A percentile compares a stretch with the other conserved stretches of the same genome.
Conservation (phyloP, 2,329 filamentous ascomycete species). For the Verticillium nonalfalfae region DNA sequence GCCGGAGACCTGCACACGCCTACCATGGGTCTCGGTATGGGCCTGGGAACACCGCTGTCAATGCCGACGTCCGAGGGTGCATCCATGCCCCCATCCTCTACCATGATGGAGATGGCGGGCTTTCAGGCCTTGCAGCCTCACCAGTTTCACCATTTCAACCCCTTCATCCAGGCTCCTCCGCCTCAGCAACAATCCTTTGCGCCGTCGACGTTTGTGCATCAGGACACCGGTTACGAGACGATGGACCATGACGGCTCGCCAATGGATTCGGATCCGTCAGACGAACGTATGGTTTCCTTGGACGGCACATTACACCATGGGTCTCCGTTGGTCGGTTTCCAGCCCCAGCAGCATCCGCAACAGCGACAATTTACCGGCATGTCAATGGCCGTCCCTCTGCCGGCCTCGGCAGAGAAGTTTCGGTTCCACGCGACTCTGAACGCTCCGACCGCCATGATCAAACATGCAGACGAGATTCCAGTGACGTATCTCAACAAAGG, state of each 20-base stretch:
- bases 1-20: constrained; percentile 86
- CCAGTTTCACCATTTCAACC: constrained; percentile 61
- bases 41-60: constrained; percentile 74
- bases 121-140: constrained; percentile 60
- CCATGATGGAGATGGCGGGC: constrained; percentile 58
- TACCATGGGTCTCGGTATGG: constrained; percentile 65
- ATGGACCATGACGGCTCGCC: constrained; percentile 71
- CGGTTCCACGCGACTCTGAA: constrained; percentile 87
- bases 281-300: constrained; percentile 46
- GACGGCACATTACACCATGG: constrained; percentile 57
- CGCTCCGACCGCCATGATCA: constrained; percentile 94
- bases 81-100: constrained; percentile 49
- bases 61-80: constrained; percentile 63
- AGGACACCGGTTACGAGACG: constrained; percentile 72
- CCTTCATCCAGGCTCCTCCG: constrained; percentile 56
- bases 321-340: constrained; percentile 45
- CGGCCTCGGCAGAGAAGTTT: constrained; percentile 62
- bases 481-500: constrained; percentile 99
- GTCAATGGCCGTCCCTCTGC: constrained; percentile 38
- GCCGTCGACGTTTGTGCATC: constrained; percentile 74
- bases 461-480: constrained; percentile 81
- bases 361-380: constrained; percentile 40
- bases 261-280: constrained; percentile 48
- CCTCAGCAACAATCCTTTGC: constrained; percentile 58
- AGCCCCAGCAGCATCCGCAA: constrained; percentile 32